Percentiles rank a stretch among this genome's conserved stretches.
Conservation (phyloP, 2,329 filamentous ascomycete genomes). For the Magnaporthales sp. region DNA sequence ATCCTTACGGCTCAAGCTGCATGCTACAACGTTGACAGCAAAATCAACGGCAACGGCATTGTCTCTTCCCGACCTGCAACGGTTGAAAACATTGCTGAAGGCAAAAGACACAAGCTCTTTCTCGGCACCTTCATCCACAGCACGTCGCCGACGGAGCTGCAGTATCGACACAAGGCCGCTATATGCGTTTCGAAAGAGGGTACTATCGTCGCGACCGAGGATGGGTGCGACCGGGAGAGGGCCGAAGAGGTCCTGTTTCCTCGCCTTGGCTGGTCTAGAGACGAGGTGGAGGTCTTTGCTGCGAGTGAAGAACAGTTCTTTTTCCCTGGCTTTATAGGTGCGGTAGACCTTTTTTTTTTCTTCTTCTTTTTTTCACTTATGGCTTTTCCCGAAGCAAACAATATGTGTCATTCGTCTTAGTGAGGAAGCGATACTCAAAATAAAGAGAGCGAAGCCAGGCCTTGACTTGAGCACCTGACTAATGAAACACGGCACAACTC, state of each 20-base stretch:
- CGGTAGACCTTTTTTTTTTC: conserved; percentile 13
- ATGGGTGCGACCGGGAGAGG: conserved; percentile 21
- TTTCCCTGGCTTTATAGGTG: conserved; percentile 76
- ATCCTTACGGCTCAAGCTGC: not conserved
- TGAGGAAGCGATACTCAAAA: not conserved
- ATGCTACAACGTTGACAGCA: not conserved
- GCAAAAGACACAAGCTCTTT: conserved; percentile 32
- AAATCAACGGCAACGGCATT: not conserved
- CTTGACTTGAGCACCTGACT: not conserved
- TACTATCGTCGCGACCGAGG: conserved; percentile 40
- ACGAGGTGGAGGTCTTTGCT: conserved; percentile 27
- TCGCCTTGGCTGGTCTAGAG: conserved; percentile 34
- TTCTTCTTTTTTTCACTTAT: not conserved
- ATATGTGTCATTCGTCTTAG: not conserved
- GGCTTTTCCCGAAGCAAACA: not conserved
- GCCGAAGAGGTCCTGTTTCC: conserved; percentile 25
- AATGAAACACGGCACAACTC: conserved; percentile 1
- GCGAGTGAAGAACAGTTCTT: conserved; percentile 56
- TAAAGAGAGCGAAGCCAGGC: not conserved
- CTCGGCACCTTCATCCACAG: conserved; percentile 48
- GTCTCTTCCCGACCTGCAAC: not conserved
- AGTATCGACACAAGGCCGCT: conserved; percentile 41
- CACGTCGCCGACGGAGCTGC: conserved; percentile 35
- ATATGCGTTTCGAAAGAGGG: conserved; percentile 41
- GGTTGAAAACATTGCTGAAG: not conserved